Percentiles rank a stretch among this genome's conserved stretches.
Conservation (phyloP, 352 stramenopile species). For the Lagenidium giganteum region DNA sequence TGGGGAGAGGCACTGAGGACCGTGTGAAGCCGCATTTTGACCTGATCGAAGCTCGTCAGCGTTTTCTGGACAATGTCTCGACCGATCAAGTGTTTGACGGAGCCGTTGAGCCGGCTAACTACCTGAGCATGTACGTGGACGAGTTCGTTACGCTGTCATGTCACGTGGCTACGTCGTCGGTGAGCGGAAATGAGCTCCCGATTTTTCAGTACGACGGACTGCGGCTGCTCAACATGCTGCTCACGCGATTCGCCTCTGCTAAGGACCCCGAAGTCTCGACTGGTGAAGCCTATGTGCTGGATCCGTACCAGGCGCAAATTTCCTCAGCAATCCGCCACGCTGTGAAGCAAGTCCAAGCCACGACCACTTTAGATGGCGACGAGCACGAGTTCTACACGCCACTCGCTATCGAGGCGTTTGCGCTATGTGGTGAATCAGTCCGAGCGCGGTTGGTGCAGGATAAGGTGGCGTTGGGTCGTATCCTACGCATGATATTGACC, state of each 20-base stretch:
- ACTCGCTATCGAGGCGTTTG: conserved; percentile 64
- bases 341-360: conserved; percentile 38
- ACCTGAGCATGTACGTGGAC: conserved; percentile 84
- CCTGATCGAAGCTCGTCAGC: conserved; percentile 36
- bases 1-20: conserved; percentile 16
- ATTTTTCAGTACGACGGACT: conserved; percentile 75
- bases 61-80: conserved; percentile 34
- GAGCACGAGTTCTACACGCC: conserved; percentile 49
- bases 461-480: conserved; percentile 60
- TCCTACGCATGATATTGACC: conserved; percentile 51
- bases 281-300: conserved; percentile 53
- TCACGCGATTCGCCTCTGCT: conserved; percentile 47
- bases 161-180: conserved; percentile 64
- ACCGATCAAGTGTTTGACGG: no score
- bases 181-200: conserved; percentile 64
- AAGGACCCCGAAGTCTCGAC: conserved; percentile 64
- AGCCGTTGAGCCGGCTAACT: conserved; percentile 36
- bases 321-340: conserved; percentile 74
- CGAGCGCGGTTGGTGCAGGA: conserved; percentile 57
- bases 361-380: conserved; percentile 12
- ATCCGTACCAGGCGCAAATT: conserved; percentile 82
- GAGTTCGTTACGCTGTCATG: conserved; percentile 84
- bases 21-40: conserved; percentile 65
- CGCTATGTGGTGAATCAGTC: conserved; percentile 46
- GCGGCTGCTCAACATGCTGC: conserved; percentile 57